These are phyloP conservation scores for Mortierella sp. DNA, from an alignment of 371 early-diverging fungal genomes.

Conservation along the genomic window DNA sequence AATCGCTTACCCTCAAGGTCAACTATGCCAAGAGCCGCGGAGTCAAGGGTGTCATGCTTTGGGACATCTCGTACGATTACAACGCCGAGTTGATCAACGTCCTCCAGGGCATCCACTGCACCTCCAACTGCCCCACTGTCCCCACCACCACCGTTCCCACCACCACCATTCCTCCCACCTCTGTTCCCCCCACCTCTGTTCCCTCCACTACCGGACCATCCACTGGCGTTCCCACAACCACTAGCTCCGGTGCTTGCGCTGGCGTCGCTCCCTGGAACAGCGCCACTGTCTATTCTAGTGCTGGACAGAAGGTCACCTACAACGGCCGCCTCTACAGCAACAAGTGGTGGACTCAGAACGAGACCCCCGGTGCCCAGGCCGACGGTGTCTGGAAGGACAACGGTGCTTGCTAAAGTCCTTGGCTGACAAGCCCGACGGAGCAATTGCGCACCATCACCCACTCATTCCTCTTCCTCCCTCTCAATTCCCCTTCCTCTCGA, in stretches of 20 bases:
- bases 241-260: conserved; percentile 10
- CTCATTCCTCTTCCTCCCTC: too few species aligned
- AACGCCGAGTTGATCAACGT: conserved; percentile 64
- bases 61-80: conserved; percentile 62
- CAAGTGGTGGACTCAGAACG: too few species aligned
- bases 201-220: not conserved
- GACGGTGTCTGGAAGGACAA: too few species aligned
- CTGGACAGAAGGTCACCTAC: conserved; percentile 40
- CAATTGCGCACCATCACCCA: too few species aligned
- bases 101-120: conserved; percentile 55
- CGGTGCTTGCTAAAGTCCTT: too few species aligned
- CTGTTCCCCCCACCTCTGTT: conserved; percentile 6
- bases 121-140: conserved; percentile 23
- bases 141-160: not conserved
- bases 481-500: too few species aligned
- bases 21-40: conserved; percentile 60
- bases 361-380: too few species aligned
- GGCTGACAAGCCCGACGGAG: too few species aligned
- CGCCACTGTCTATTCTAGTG: conserved; percentile 17
- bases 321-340: conserved; percentile 53
- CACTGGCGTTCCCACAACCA: conserved; percentile 7
- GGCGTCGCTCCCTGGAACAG: conserved; percentile 42
- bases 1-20: conserved; percentile 68
- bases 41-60: conserved; percentile 73
- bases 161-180: conserved; percentile 7